Conservation (phyloP, 768 basidiomycete genomes). For the Boletus patriciae region DNA sequence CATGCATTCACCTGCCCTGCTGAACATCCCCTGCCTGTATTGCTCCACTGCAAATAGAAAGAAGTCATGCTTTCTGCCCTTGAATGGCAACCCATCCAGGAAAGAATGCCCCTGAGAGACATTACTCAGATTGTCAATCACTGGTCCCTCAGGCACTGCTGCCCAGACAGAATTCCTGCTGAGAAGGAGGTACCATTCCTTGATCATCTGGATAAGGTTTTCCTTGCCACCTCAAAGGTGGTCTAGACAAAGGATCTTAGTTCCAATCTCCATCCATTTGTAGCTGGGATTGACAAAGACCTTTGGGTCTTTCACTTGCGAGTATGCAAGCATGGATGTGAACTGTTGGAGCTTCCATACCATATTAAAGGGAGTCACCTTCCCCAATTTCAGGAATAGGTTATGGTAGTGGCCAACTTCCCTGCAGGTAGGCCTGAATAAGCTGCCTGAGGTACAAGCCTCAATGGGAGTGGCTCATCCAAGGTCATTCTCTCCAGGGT, state of each 20-base stretch:
- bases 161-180: neutral
- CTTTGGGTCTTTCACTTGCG: neutral
- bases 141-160: neutral
- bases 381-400: neutral
- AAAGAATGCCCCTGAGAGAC: neutral
- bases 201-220: neutral
- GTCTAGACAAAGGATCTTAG: neutral
- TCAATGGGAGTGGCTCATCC: neutral
- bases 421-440: neutral
- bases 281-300: neutral
- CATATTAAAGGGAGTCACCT: neutral
- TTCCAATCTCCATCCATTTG: neutral
- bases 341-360: constrained; percentile 1
- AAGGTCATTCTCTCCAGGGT: neutral
- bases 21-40: neutral
- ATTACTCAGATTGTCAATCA: neutral
- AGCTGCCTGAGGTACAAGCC: too few relatives aligned
- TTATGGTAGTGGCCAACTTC: neutral
- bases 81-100: neutral
- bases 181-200: neutral
- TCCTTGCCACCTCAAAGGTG: neutral
- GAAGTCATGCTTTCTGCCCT: neutral
- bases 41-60: neutral
- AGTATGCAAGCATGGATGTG: neutral
- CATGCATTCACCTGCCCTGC: neutral